These are phyloP conservation scores for Dictyostelium discoideum DNA, from an alignment of 78 protist genomes.

Conservation along the genomic window DNA sequence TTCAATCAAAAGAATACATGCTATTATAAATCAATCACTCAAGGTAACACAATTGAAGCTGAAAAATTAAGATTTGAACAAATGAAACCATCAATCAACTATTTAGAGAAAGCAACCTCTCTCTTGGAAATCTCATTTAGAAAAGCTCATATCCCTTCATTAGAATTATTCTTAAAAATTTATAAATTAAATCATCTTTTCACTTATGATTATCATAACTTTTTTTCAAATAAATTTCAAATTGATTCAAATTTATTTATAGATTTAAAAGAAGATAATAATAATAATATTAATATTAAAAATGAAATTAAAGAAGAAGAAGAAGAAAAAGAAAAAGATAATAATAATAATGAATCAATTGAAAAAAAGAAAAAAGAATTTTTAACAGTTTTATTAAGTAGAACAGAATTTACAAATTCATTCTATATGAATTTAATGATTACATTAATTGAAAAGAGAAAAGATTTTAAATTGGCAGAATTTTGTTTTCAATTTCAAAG, in stretches of 20 bases:
- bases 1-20: not conserved
- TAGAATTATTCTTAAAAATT: not conserved
- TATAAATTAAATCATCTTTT: not conserved
- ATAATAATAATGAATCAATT: not conserved
- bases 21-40: not conserved
- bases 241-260: not conserved
- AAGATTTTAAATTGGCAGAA: slow-evolving; percentile 5
- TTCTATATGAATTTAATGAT: not conserved
- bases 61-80: not conserved
- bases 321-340: not conserved
- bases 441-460: not conserved
- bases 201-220: not conserved
- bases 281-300: not conserved
- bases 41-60: not conserved
- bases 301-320: not conserved
- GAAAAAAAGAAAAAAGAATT: not conserved
- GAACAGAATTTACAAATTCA: not conserved
- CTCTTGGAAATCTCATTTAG: not conserved
- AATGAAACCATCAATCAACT: not conserved
- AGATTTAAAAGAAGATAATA: not conserved
- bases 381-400: not conserved
- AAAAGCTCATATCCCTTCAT: not conserved
- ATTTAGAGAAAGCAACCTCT: not conserved
- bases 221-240: not conserved
- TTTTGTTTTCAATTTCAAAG: not conserved